Evolutionary conservation across 2,329 filamentous ascomycete genomes (phyloP).

Genomic region (Thermomyces lanuginosus): DNA sequence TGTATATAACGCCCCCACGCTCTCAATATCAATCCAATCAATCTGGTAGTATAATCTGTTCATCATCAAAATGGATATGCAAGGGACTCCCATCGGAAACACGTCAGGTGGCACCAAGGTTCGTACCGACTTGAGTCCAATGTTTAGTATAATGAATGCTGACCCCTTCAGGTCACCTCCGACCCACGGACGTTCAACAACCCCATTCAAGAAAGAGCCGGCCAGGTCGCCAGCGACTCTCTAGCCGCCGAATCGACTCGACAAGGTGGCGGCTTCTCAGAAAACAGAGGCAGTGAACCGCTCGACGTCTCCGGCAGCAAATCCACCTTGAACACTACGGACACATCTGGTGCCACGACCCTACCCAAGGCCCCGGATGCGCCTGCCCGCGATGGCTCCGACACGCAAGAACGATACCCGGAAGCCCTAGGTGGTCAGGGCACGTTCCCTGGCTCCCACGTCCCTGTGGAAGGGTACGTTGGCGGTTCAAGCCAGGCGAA

Average conservation of each 20-base stretch:
- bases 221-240: constrained; percentile 49
- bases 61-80: constrained; percentile 22
- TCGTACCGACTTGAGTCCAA: constrained; percentile 1
- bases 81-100: constrained; percentile 21
- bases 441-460: constrained; percentile 22
- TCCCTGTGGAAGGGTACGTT: constrained; percentile 17
- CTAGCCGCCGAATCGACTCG: constrained; percentile 58
- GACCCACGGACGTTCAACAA: constrained; percentile 34
- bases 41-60: no score
- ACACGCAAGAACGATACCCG: constrained; percentile 28
- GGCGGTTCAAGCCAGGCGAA: constrained; percentile 20
- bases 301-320: constrained; percentile 35
- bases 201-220: constrained; percentile 46
- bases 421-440: constrained; percentile 23
- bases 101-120: constrained; percentile 22
- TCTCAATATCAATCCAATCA: not conserved
- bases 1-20: no score
- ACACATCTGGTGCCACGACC: constrained; percentile 36
- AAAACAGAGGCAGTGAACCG: constrained; percentile 40
- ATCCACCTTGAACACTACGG: constrained; percentile 40
- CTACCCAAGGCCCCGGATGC: constrained; percentile 34
- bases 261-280: constrained; percentile 42
- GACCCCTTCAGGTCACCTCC: constrained; percentile 20
- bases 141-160: not conserved
- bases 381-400: constrained; percentile 28